Evolutionary conservation across 2,329 filamentous ascomycete genomes (phyloP), one percentile per base, ranked within the genome.

Genomic region (Penicillium sp.): DNA sequence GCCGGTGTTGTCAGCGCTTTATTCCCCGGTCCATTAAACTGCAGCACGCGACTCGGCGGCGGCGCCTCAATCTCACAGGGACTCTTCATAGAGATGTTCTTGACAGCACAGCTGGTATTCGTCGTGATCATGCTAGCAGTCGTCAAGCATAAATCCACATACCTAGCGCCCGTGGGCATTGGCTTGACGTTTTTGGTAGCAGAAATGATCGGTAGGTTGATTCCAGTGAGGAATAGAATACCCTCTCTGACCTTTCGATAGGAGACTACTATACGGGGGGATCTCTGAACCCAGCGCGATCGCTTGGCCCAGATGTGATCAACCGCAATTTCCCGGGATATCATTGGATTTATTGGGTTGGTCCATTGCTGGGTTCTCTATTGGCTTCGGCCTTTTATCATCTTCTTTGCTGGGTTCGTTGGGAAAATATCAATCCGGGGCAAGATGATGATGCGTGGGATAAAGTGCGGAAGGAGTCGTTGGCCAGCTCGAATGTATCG

Each of bases 61-160:
- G 72, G 71, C 9, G 67, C 74, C 3, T 74, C 65, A 41, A 65
- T 71, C 7, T 67, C 67, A 0, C 78, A 77, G 42, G 80, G 80
- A 5, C 64, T 84, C 27, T 82, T 84, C 54, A 73, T 84, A 32
- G 80, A 84, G 59, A 74, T 80, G 65, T 79, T 83, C 51, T 67
- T 82, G 25, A 84, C 80, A 0, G 67, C 76, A 0, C 71, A 81
- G 54, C 67, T 84, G 7, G 73, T 82, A 6, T 68, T 84, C 36
- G 74, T 79, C 2, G 76, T 84, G 18, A 76, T 80, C 58, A 82
- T 85, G 75, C 70, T 85, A 30, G 82, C 81, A 0, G 76, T 78
- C 3, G 81, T 85, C 57, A 86, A 87, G 64, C 82, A 86, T 59
- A 79, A 80, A 30, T 77, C 77, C 2, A 87, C 83, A 0, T 85